Evolutionary conservation across 371 early-diverging fungal genomes (phyloP), one percentile per base, ranked within the genome.

Genomic region (Dipsacomyces acuminosporus): DNA sequence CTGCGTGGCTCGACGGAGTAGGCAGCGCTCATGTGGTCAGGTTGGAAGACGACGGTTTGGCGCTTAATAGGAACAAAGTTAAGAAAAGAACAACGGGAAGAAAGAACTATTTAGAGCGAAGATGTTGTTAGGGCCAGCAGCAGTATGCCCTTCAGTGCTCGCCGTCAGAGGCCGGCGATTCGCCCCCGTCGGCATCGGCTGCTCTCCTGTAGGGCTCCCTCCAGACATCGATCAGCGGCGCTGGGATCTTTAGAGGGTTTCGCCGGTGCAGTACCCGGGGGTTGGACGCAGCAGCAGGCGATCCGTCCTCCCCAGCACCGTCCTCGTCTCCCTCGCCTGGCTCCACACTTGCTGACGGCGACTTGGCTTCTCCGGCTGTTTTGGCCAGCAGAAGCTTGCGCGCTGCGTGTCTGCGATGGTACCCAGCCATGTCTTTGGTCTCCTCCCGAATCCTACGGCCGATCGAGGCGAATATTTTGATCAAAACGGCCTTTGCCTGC

Each of bases 361-460:
- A 38, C 21, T 24, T 17, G 8, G n/a, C 30, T n/a, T 41, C 2
- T 26, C 18, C 41, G 17, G 40, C 17, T 5, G 21, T 21, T 3
- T 46, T 46, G 0, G 67, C 67, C 45, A 57, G 46, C 34, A 61
- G 34, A 15, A 66, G 58, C 25, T 66, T 69, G 20, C 70, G 48
- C 51, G 56, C 35, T 48, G 59, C 70, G 21, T 69, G 64, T 11
- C 70, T 43, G 5, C 70, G 46, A 34, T 64, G 64, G 25, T 64
- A 63, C 18, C 52, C 55, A 2, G 70, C 70, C 70, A 69, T 55
- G 35, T 69, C 70, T 48, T 48, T 54, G 0, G 64, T 69, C 36
- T 69, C 70, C 54, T 59, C 59, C 8, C 70, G 51, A 15, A 69
- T 56, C 11, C 64, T 15, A 14, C 56, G 25, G 2, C 70, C 70